These are phyloP conservation scores for Psilocybe cyanescens DNA, from an alignment of 768 basidiomycete genomes.

Conservation along the genomic window DNA sequence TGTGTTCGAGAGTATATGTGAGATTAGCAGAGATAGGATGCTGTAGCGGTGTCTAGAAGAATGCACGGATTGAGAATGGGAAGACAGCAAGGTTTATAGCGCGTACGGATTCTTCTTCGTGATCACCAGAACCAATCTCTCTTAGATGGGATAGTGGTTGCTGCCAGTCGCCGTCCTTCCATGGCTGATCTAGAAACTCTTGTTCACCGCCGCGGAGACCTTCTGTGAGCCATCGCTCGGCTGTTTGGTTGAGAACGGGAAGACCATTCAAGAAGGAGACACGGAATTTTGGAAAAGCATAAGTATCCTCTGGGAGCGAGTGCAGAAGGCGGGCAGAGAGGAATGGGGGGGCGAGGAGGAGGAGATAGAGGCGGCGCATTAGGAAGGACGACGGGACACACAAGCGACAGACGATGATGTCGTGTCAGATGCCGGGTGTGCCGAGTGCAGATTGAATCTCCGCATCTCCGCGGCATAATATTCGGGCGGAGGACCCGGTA, in stretches of 20 bases:
- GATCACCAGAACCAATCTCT: conserved; percentile 63
- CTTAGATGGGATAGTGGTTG: conserved; percentile 43
- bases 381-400: conserved; percentile 4
- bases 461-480: conserved; percentile 24
- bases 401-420: conserved; percentile 15
- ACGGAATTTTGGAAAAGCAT: conserved; percentile 82
- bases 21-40: conserved; percentile 2
- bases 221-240: conserved; percentile 70
- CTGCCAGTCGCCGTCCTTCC: conserved; percentile 46
- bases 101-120: conserved; percentile 25
- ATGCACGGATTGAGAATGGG: conserved; percentile 1
- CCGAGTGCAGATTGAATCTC: conserved; percentile 23
- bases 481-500: conserved; percentile 10
- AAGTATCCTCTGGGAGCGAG: conserved; percentile 78
- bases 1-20: conserved; percentile 66
- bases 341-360: conserved; percentile 28
- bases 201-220: conserved; percentile 76
- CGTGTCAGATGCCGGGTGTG: conserved; percentile 27
- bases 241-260: conserved; percentile 76
- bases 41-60: conserved; percentile 8
- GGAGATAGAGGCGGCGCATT: conserved; percentile 23
- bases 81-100: conserved; percentile 7
- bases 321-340: conserved; percentile 54
- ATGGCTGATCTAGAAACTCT: conserved; percentile 76
- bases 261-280: conserved; percentile 79